These are phyloP conservation scores for Sophora flavescens DNA, from an alignment of 306 rosid genomes.

Conservation along the genomic window DNA sequence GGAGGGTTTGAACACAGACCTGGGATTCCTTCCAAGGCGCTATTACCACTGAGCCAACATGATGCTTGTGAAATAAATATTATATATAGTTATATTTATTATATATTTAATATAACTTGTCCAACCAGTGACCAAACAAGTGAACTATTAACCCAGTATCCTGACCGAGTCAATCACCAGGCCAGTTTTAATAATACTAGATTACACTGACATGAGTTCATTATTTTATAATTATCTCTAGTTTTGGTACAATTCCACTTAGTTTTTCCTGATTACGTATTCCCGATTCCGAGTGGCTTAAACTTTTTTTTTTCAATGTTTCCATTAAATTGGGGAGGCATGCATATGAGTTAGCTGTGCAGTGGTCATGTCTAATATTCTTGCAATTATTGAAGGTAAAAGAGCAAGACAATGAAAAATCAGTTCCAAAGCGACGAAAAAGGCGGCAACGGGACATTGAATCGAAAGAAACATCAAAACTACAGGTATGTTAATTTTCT, in stretches of 20 bases:
- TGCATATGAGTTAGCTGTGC: conserved; percentile 18
- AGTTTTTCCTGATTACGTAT: not conserved
- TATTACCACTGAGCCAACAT: too few relatives aligned
- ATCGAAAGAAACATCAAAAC: conserved; percentile 60
- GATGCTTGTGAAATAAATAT: too few relatives aligned
- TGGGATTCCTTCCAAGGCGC: too few relatives aligned
- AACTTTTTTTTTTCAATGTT: not conserved
- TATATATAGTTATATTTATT: too few relatives aligned
- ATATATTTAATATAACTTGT: too few relatives aligned
- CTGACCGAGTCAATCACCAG: too few relatives aligned
- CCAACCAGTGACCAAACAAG: too few relatives aligned
- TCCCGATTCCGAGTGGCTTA: not conserved
- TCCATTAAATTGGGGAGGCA: conserved; percentile 13
- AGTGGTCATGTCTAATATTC: conserved; percentile 16
- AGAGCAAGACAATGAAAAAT: conserved; percentile 62
- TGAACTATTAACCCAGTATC: too few relatives aligned
- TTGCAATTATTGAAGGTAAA: conserved; percentile 60
- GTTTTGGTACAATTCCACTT: not conserved
- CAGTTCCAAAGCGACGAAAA: conserved; percentile 67
- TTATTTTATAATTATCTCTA: not conserved
- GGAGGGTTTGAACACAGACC: too few relatives aligned
- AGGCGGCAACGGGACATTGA: conserved; percentile 63
- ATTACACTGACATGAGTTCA: not conserved
- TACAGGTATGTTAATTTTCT: conserved; percentile 66
- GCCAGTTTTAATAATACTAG: too few relatives aligned